Evolutionary conservation across 2,329 filamentous ascomycete species (phyloP).

Genomic region (Ambrosiella xylebori): DNA sequence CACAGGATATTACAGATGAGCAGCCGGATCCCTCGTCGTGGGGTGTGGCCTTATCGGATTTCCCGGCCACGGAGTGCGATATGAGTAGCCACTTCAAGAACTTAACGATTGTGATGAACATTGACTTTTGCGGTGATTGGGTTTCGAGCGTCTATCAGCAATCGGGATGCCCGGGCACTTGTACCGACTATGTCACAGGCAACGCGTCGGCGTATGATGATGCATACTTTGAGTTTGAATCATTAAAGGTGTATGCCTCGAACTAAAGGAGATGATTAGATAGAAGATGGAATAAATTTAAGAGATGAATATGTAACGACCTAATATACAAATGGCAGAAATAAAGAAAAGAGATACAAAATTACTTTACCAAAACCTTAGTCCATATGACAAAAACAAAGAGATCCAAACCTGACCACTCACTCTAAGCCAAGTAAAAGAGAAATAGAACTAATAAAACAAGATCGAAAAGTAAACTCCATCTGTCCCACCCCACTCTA

Average conservation of each 20-base stretch:
- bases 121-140: constrained; percentile 44
- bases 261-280: not conserved
- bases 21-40: constrained; percentile 44
- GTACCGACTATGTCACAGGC: constrained; percentile 38
- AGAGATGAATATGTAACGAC: not conserved
- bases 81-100: constrained; percentile 44
- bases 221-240: constrained; percentile 49
- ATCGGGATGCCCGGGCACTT: constrained; percentile 37
- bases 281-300: not conserved
- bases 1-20: constrained; percentile 31
- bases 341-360: not conserved
- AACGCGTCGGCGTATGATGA: constrained; percentile 37
- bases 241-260: constrained; percentile 37
- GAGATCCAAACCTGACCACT: not conserved
- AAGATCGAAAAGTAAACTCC: constrained; percentile 4
- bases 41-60: constrained; percentile 46
- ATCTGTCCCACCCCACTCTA: not conserved
- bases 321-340: constrained; percentile 3
- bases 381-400: not conserved
- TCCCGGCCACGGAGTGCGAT: constrained; percentile 44
- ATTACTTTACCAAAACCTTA: not conserved
- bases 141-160: constrained; percentile 29
- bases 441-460: constrained; percentile 3
- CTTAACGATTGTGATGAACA: constrained; percentile 48
- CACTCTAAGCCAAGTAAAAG: not conserved